Evolutionary conservation across 2,329 filamentous ascomycete genomes (phyloP).

Genomic region (Zymoseptoria pseudotritici): DNA sequence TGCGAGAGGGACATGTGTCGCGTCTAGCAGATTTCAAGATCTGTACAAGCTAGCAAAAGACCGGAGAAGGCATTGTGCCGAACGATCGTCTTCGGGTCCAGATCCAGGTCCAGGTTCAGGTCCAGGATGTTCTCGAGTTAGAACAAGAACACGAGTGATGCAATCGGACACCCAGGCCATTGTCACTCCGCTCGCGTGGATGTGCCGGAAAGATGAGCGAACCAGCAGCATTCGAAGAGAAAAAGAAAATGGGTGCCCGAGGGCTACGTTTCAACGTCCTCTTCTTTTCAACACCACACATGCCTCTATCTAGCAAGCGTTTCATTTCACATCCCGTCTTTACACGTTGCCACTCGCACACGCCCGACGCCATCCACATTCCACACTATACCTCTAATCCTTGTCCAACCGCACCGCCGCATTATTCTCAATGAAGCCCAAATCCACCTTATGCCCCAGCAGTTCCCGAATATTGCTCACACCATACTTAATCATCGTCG

Average conservation of each 20-base stretch:
- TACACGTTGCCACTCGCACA: neutral
- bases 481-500: slow-evolving; percentile 92
- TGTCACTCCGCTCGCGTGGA: neutral
- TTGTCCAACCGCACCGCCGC: slow-evolving; percentile 85
- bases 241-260: neutral
- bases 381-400: slow-evolving; percentile 35
- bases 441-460: slow-evolving; percentile 89
- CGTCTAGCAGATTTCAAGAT: neutral
- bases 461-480: slow-evolving; percentile 81
- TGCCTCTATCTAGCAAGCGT: neutral
- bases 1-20: too few relatives aligned
- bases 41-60: neutral
- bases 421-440: slow-evolving; percentile 86
- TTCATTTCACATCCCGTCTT: neutral
- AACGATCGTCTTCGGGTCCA: neutral
- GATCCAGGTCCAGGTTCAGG: too few relatives aligned
- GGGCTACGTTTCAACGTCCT: neutral
- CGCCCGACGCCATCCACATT: neutral
- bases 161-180: neutral
- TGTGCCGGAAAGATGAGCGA: neutral
- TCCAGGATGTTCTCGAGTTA: too few relatives aligned
- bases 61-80: neutral
- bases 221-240: neutral
- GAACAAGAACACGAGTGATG: neutral
- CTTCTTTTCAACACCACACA: neutral